A percentile compares a stretch with the other conserved stretches of the same genome.
Evolutionary conservation across 768 basidiomycete species (phyloP).

Genomic region (Phaffia tasmanica): DNA sequence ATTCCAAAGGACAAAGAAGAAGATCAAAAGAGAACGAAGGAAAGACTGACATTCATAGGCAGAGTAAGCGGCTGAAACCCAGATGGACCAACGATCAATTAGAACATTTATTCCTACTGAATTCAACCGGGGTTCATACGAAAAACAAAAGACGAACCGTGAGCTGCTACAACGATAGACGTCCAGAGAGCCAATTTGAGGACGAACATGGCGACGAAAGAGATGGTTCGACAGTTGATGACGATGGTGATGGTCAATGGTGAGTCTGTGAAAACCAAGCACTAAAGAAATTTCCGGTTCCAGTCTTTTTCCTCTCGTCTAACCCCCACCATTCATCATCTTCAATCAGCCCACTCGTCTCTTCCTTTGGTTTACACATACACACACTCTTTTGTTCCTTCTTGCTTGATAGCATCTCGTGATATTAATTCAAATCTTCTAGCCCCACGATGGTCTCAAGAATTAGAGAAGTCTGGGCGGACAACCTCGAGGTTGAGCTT

Average conservation of each 20-base stretch:
- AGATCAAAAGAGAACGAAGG: neutral
- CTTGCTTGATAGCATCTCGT: neutral
- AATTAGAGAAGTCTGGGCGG: slow-evolving; percentile 91
- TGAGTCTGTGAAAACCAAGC: neutral
- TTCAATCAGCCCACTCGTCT: neutral
- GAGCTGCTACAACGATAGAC: neutral
- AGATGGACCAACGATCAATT: neutral
- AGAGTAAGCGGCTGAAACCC: slow-evolving; percentile 13
- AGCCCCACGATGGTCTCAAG: slow-evolving; percentile 14
- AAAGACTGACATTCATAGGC: slow-evolving; percentile 12
- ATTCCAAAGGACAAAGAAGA: neutral
- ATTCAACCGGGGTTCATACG: neutral
- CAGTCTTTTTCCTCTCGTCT: neutral
- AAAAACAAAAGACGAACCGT: slow-evolving; percentile 4
- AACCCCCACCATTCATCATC: slow-evolving; percentile 8
- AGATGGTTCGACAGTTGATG: slow-evolving; percentile 1
- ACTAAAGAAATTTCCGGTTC: neutral
- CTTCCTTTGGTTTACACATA: neutral
- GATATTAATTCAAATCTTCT: neutral
- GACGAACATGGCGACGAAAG: neutral
- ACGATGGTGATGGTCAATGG: neutral
- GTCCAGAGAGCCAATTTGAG: neutral
- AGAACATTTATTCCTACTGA: neutral
- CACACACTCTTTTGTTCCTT: neutral
- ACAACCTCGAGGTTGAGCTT: slow-evolving; percentile 88